Base-by-base conservation (phyloP, 1,284 basidiomycete species). In the Phaffia rhodozyma region DNA sequence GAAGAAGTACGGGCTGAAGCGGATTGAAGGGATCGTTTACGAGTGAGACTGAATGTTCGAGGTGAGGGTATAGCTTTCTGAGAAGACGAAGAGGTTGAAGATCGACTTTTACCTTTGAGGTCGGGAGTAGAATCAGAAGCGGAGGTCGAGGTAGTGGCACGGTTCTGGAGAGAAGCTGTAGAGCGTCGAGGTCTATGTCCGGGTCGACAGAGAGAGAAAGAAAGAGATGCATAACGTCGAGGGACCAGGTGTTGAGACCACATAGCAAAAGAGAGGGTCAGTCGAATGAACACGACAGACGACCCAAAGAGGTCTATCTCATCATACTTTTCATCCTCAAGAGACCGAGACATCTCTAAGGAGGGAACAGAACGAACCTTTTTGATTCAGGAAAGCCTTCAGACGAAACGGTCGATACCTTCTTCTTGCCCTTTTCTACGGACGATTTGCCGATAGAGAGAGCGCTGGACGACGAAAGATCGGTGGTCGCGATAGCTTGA, bases 361-460 rank as follows among this genome's bases (percentile, higher is more conserved):
- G 29, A 13, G 3, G 20, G 5, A 6, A 21, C 1, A 51, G 27
- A 25, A 50, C 25, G 38, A 55, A 65, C 63, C 58, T 59, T 54
- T 61, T 65, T n/a, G 54, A 30, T 21, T 52, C 47, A 2, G 58
- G 58, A 2, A n/a, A 52, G 23, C 34, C 57, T 29, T 43, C 38
- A 43, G 38, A 43, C 13, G 25, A 16, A 50, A 38, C 47, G 48
- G 48, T 27, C 3, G 34, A 34, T 11, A 25, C 32, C 27, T 56
- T 61, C 49, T 49, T 71, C 67, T 72, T 73, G 20, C 66, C 69
- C 66, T 72, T 72, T 25, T 65, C 63, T 55, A 67, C 71, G 34
- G 63, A 48, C 34, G 58, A 66, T 32, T 57, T 38, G 58, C 49
- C n/a, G 47, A 25, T 23, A 16, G 61, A 18, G 43, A 50, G 13